A percentile compares a stretch with the other conserved stretches of the same genome.
These are phyloP conservation scores for Phtheirospermum japonicum DNA, from an alignment of 257 asterid species.

Conservation along the genomic window DNA sequence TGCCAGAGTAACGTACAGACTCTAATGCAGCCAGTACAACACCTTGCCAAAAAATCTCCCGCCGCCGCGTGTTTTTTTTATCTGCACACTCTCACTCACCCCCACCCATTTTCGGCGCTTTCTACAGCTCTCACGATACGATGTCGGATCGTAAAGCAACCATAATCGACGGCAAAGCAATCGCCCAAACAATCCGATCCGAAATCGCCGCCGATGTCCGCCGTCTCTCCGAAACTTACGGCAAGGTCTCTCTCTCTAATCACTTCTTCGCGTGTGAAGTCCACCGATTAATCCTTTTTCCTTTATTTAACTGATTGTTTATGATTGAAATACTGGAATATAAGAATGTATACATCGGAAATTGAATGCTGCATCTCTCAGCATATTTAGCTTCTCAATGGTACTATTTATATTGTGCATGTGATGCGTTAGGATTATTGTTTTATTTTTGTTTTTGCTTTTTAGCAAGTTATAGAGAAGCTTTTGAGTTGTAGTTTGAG, in stretches of 20 bases:
- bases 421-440: too few relatives aligned
- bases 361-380: neutral
- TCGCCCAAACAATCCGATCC: slow-evolving; percentile 71
- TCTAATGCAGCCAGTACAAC: too few relatives aligned
- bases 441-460: too few relatives aligned
- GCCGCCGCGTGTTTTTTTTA: too few relatives aligned
- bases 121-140: slow-evolving; percentile 8
- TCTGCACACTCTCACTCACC: too few relatives aligned
- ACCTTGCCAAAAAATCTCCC: too few relatives aligned
- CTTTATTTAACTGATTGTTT: slow-evolving; percentile 14
- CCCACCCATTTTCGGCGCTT: neutral
- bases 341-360: neutral
- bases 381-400: too few relatives aligned
- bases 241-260: slow-evolving; percentile 48
- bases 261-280: neutral
- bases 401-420: neutral
- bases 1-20: too few relatives aligned
- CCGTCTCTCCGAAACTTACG: slow-evolving; percentile 52
- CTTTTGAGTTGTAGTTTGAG: neutral
- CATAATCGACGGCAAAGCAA: slow-evolving; percentile 76
- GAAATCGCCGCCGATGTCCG: slow-evolving; percentile 64
- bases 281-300: neutral
- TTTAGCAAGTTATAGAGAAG: neutral
- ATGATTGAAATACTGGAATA: neutral
- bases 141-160: slow-evolving; percentile 74